Base-by-base conservation (phyloP, 1,284 basidiomycete species). In the Bondarzewia mesenterica region DNA sequence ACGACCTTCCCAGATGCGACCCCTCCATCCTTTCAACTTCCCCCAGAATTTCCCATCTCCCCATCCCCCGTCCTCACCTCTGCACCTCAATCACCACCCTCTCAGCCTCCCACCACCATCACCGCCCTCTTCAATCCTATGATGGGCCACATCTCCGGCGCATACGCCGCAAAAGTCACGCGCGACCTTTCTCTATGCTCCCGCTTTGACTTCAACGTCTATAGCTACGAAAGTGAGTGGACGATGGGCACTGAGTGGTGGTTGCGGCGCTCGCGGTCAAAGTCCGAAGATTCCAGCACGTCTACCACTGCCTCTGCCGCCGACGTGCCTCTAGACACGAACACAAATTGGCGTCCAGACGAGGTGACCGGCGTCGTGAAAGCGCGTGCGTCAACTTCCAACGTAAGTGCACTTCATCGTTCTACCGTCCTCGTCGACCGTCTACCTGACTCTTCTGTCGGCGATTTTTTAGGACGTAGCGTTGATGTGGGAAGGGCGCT, bases 91-190 rank as follows among this genome's bases (percentile, higher is more conserved):
- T 56, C 59, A 3, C 64, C 67, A 6, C 72, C 71, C 8, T 72
- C 77, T 23, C 85, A 90, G 57, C 82, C 95, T 0, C 93, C 95
- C 0, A 97, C 93, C 0, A 94, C 92, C 4, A 86, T 97, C 53
- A 95, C 93, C 1, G 88, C 93, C 2, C 79, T 95, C 8, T 90
- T 97, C 63, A 98, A 97, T 64, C 95, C 95, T 1, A 92, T 99
- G 78, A 84, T 98, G 56, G 95, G 95, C 1, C 93, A 97, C 60
- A 74, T 98, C 25, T 91, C 91, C 3, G 79, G 86, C 1, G 90
- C 94, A 22, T 98, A 98, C 63, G 87, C 93, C 0, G 92, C 94
- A 1, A 82, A 85, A 44, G 84, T 93, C 22, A 89, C 89, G 1
- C 77, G 78, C 2, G 90, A 95, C 62, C 78, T 98, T n/a, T 83